These are phyloP conservation scores for Macadamia integrifolia DNA, from an alignment of 164 flowering plant genomes.

Conservation along the genomic window DNA sequence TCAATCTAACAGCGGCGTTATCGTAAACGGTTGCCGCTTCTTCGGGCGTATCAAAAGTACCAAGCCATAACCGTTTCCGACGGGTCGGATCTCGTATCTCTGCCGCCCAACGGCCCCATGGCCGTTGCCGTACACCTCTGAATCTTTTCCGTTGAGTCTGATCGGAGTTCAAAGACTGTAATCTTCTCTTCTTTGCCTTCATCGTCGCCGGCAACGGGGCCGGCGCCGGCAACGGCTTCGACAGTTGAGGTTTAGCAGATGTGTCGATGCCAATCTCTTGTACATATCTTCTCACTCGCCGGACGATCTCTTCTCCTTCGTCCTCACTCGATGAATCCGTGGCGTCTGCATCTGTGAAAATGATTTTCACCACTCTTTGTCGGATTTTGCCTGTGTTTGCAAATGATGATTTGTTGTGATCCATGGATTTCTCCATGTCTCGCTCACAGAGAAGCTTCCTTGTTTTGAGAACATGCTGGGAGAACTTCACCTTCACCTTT, in stretches of 20 bases:
- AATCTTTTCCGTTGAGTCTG: neutral
- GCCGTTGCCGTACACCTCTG: conserved; percentile 59
- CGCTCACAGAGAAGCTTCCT: conserved; percentile 13
- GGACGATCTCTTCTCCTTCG: conserved; percentile 17
- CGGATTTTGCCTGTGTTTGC: neutral
- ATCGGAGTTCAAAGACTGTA: neutral
- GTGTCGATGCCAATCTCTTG: conserved; percentile 28
- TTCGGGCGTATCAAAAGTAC: conserved; percentile 67
- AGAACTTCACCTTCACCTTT: conserved; percentile 19
- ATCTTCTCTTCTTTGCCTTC: neutral
- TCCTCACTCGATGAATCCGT: conserved; percentile 62
- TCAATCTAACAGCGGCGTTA: conserved; percentile 47
- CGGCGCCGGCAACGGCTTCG: too few relatives aligned
- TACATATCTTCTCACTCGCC: conserved; percentile 46
- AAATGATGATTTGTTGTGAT: neutral
- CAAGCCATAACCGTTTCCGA: conserved; percentile 62
- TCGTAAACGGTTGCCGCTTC: conserved; percentile 69
- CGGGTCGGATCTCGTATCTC: conserved; percentile 65
- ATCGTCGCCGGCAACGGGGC: neutral
- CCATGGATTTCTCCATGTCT: neutral
- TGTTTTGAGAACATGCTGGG: conserved; percentile 34
- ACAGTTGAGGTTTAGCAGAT: neutral
- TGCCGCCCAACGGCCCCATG: conserved; percentile 79
- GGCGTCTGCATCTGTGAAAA: conserved; percentile 45
- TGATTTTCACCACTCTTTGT: conserved; percentile 31